These are phyloP conservation scores for Chloranthus sessilifolius DNA, from an alignment of 164 flowering plant species.

Conservation along the genomic window DNA sequence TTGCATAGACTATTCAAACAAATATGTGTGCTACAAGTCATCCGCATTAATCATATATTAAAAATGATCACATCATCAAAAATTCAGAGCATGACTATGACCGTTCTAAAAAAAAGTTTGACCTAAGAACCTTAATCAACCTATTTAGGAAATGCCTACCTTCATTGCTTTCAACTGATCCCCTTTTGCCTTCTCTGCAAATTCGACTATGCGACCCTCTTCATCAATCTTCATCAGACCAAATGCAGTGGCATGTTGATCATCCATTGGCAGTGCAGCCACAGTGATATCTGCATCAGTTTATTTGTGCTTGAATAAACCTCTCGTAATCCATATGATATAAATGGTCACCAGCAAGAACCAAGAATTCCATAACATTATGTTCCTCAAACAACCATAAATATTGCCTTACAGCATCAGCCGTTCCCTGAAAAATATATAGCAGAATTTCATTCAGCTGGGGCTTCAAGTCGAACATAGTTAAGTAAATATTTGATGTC, in stretches of 20 bases:
- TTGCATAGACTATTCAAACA: too few species aligned
- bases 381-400: conserved; percentile 96
- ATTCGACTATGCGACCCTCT: conserved; percentile 71
- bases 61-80: too few species aligned
- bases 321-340: conserved; percentile 90
- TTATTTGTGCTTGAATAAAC: conserved; percentile 82
- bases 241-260: conserved; percentile 73
- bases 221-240: conserved; percentile 89
- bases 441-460: conserved; percentile 2
- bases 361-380: conserved; percentile 62
- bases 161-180: conserved; percentile 78
- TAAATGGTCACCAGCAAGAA: conserved; percentile 92
- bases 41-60: too few species aligned
- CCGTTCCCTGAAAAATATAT: conserved; percentile 63
- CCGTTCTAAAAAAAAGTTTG: too few species aligned
- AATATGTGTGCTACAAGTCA: too few species aligned
- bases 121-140: too few species aligned
- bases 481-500: too few species aligned
- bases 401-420: conserved; percentile 95
- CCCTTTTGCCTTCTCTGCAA: conserved; percentile 78
- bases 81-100: too few species aligned
- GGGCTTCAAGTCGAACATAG: too few species aligned
- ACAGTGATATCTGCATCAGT: conserved; percentile 94
- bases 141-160: conserved; percentile 22
- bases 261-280: conserved; percentile 85